Evolutionary conservation across 1,284 basidiomycete genomes (phyloP).

Genomic region (Wolfiporia cocos): DNA sequence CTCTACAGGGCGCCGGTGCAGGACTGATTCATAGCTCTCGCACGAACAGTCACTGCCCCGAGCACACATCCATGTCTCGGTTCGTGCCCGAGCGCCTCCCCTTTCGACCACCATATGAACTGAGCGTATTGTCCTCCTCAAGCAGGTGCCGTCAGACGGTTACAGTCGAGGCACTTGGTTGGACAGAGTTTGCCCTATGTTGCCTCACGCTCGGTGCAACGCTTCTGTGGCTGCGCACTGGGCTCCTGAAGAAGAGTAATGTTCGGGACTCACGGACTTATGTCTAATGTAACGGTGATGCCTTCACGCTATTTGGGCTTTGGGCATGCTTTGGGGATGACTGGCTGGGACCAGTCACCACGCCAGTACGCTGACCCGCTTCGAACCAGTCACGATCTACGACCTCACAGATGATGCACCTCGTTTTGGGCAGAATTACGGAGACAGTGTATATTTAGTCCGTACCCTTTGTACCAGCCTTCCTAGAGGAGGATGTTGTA

Average conservation of each 20-base stretch:
- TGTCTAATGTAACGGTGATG: conserved; percentile 20
- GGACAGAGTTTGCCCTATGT: conserved; percentile 70
- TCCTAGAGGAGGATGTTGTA: too few species aligned
- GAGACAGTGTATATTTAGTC: too few species aligned
- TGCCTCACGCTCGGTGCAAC: conserved; percentile 51
- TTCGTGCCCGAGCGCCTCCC: conserved; percentile 15
- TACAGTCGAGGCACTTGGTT: conserved; percentile 67
- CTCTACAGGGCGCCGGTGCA: conserved; percentile 50
- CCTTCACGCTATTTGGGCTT: background rate
- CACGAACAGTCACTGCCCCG: conserved; percentile 50
- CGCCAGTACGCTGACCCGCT: too few species aligned
- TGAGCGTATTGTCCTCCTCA: conserved; percentile 8
- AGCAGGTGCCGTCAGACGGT: conserved; percentile 61
- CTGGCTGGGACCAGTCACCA: too few species aligned
- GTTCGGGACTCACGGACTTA: conserved; percentile 40
- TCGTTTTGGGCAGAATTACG: too few species aligned
- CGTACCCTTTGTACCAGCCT: too few species aligned
- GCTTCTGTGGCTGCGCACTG: conserved; percentile 52
- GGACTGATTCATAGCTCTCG: conserved; percentile 61
- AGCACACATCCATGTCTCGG: conserved; percentile 47
- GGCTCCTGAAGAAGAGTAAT: conserved; percentile 31
- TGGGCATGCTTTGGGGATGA: too few species aligned
- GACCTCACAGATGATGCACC: too few species aligned
- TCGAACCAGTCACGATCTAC: too few species aligned
- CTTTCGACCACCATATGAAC: conserved; percentile 8